Evolutionary conservation across 768 basidiomycete genomes (phyloP), one percentile per base, ranked within the genome.

Genomic region (Podaxis mareebaensis): DNA sequence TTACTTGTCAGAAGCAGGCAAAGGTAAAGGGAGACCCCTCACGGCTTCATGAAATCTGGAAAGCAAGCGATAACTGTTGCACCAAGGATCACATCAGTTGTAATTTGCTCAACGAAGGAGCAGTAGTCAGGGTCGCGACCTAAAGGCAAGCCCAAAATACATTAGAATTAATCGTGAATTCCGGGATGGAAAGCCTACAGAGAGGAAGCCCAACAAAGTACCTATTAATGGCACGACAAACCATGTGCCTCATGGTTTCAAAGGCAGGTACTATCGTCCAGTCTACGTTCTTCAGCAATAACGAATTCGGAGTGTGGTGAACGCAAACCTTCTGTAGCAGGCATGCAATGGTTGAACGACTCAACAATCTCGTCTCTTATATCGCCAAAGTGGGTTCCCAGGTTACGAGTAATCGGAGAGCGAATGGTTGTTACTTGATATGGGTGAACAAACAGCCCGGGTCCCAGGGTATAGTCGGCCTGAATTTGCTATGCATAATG

Each of bases 331-430:
- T 53, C 33, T 12, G 40, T 49, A 24, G 38, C 22, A 2, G 49
- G 53, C 0, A 63, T 53, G 49, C 55, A 63, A 1, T 82, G 78
- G 0, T 69, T 66, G 64, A 82, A 79, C 4, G 83, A 73, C 4
- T 69, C 65, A 10, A 73, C 62, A 24, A 85, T 68, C 64, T 88
- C 87, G 24, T 85, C 81, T 4, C 70, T 73, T 17, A 86, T 59
- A 7, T 69, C 71, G 30, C 71, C 69, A 66, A 78, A 76, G 20
- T 71, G 65, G 11, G 49, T 63, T 12, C 65, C 66, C n/a, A 79
- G 58, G 28, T 74, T 76, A 30, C 76, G 66, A 22, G 74, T 77
- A 10, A 79, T 64, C 13, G 67, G 66, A 13, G 66, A 66, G 6
- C 72, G 70, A 12, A 79, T 67, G 7, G 76, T 68, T 13, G 66